Percentiles rank a stretch among this genome's conserved stretches.
Conservation (phyloP, 768 basidiomycete species). For the Polyporus arcularius region DNA sequence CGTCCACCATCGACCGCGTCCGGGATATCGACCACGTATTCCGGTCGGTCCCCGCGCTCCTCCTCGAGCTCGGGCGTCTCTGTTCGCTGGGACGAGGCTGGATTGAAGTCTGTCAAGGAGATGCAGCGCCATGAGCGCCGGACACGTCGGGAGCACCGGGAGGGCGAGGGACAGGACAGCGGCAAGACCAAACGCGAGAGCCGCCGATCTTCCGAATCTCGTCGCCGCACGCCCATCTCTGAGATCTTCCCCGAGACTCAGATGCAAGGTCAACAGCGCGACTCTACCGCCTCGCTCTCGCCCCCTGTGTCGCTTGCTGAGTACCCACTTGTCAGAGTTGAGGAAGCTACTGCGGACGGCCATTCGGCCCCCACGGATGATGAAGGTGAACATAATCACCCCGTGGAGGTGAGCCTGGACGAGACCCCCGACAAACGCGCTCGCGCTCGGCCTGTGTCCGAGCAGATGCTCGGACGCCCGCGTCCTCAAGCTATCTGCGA, state of each 20-base stretch:
- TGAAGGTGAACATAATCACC: background rate
- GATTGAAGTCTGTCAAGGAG: constrained; percentile 51
- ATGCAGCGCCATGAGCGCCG: constrained; percentile 31
- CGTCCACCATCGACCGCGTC: constrained; percentile 49
- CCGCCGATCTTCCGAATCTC: constrained; percentile 48
- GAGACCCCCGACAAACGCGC: constrained; percentile 42
- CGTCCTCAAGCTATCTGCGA: constrained; percentile 52
- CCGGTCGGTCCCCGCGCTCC: constrained; percentile 40
- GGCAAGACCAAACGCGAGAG: constrained; percentile 41
- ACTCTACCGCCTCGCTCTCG: constrained; percentile 11
- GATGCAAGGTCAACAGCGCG: constrained; percentile 13
- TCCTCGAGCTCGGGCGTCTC: constrained; percentile 38
- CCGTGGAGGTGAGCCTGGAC: constrained; percentile 18
- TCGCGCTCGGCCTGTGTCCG: constrained; percentile 61
- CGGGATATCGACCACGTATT: constrained; percentile 37
- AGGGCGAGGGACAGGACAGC: constrained; percentile 21
- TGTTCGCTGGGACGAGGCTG: constrained; percentile 54
- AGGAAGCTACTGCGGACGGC: constrained; percentile 56
- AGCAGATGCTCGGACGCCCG: constrained; percentile 53
- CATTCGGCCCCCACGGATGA: constrained; percentile 32
- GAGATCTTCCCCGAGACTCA: constrained; percentile 58
- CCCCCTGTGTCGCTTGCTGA: constrained; percentile 11
- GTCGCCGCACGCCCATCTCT: constrained; percentile 53
- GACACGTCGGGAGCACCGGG: constrained; percentile 33
- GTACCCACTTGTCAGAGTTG: constrained; percentile 41